A percentile compares a stretch with the other conserved stretches of the same genome.
These are phyloP conservation scores for Brassica carinata DNA, from an alignment of 345 rosid genomes.

Conservation along the genomic window DNA sequence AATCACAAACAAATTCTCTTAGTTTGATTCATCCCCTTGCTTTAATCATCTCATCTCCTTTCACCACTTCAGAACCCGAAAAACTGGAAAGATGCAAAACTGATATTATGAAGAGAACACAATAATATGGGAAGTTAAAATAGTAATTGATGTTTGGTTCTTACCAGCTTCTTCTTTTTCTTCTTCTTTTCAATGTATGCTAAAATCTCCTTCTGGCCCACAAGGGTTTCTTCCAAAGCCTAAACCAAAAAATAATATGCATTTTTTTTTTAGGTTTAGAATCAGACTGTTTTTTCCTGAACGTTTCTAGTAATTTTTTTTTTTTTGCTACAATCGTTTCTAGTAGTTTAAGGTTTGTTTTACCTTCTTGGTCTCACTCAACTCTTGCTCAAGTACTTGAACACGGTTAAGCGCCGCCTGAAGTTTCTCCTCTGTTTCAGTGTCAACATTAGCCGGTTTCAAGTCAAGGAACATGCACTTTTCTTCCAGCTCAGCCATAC, in stretches of 20 bases:
- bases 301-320: background rate
- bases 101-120: background rate
- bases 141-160: constrained; percentile 14
- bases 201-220: constrained; percentile 51
- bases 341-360: background rate
- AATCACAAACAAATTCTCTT: constrained; percentile 30
- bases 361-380: constrained; percentile 76
- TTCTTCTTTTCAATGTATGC: constrained; percentile 56
- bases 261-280: background rate
- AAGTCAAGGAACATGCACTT: constrained; percentile 48
- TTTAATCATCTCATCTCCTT: constrained; percentile 17
- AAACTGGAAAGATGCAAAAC: constrained; percentile 29
- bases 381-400: constrained; percentile 60
- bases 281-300: background rate
- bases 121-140: background rate
- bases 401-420: constrained; percentile 66
- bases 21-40: constrained; percentile 15
- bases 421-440: constrained; percentile 81
- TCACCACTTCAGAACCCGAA: constrained; percentile 36
- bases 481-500: constrained; percentile 82
- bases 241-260: constrained; percentile 23
- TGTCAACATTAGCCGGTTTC: constrained; percentile 51
- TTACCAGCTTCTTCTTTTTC: constrained; percentile 51
- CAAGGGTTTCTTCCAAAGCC: constrained; percentile 56
- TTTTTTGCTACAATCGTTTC: background rate